Evolutionary conservation across 169 alveolate species (phyloP).

Genomic region (Theileria equi): DNA sequence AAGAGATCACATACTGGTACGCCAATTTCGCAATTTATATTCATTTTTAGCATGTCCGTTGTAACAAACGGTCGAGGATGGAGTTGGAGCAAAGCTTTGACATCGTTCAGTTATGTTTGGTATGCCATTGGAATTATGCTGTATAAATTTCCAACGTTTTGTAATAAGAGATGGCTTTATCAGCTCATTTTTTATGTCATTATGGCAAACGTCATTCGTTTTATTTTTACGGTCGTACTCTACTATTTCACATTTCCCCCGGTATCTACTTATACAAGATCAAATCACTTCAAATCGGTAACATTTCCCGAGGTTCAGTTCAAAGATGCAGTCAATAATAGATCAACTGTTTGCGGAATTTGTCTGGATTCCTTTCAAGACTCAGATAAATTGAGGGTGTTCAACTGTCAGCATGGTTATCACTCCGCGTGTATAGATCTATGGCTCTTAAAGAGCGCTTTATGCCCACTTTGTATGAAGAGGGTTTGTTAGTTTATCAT

Average conservation of each 20-base stretch:
- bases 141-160: conserved; percentile 10
- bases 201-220: conserved; percentile 14
- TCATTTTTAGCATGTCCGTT: conserved; percentile 36
- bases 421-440: conserved; percentile 69
- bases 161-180: conserved; percentile 11
- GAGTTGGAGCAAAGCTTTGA: conserved; percentile 64
- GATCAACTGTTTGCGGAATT: conserved; percentile 66
- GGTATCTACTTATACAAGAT: not conserved
- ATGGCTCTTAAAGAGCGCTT: conserved; percentile 67
- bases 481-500: not conserved
- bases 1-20: conserved; percentile 55
- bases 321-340: conserved; percentile 34
- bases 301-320: conserved; percentile 41
- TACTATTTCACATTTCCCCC: conserved; percentile 47
- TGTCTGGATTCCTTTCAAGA: conserved; percentile 67
- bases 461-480: conserved; percentile 70
- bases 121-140: conserved; percentile 57
- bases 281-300: conserved; percentile 42
- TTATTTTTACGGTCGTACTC: conserved; percentile 28
- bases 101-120: conserved; percentile 68
- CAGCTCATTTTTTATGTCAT: conserved; percentile 31
- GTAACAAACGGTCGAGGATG: conserved; percentile 69
- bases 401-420: conserved; percentile 68
- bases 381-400: conserved; percentile 59
- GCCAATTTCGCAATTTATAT: not conserved